Conservation (phyloP, 1,284 basidiomycete species). For the Cryptococcus sp. region DNA sequence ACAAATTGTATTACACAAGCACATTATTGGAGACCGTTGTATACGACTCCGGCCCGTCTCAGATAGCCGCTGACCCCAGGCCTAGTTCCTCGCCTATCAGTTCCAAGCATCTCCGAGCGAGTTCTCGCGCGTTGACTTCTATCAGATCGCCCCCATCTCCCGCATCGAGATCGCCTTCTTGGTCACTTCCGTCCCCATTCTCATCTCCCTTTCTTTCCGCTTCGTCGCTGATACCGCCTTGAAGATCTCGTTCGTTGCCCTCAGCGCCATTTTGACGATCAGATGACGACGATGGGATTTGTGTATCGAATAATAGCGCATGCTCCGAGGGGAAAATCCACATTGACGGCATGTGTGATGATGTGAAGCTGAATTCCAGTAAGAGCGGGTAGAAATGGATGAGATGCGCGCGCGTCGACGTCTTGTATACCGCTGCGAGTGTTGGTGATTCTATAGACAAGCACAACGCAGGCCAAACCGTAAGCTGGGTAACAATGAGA, state of each 20-base stretch:
- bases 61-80: conserved; percentile 6
- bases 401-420: conserved; percentile 73
- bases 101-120: conserved; percentile 70
- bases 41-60: no score
- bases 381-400: conserved; percentile 80
- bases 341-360: conserved; percentile 65
- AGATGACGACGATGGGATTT: not conserved
- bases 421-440: conserved; percentile 58
- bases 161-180: conserved; percentile 30
- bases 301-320: conserved; percentile 25
- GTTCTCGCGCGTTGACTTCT: conserved; percentile 65
- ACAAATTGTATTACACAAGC: no score
- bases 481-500: not conserved
- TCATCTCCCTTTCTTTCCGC: conserved; percentile 2
- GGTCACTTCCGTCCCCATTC: conserved; percentile 15
- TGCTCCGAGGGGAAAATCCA: conserved; percentile 59
- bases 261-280: conserved; percentile 15
- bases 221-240: not conserved
- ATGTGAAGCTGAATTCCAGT: conserved; percentile 72
- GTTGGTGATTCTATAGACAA: conserved; percentile 54
- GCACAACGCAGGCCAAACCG: not conserved
- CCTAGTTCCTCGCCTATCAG: conserved; percentile 64
- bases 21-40: no score
- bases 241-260: not conserved
- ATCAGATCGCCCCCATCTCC: conserved; percentile 47